phyloP scores from a whole-genome alignment of 1,284 basidiomycete species.

The Schizophyllum commune region DNA sequence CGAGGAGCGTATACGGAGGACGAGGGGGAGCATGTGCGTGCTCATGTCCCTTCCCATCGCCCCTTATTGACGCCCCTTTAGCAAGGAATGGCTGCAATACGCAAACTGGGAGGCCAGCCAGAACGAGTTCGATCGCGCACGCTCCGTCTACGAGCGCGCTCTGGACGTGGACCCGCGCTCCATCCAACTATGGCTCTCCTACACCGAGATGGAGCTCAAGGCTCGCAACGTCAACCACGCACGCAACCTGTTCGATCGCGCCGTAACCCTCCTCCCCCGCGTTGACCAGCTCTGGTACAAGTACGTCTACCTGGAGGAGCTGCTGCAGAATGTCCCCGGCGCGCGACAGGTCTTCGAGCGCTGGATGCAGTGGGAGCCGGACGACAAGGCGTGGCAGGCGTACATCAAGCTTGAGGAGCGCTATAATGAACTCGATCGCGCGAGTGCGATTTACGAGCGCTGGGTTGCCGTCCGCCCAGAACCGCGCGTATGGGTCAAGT shows the following conservation, averaged over 20 bases:
- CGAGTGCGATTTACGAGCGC: slow-evolving; percentile 89
- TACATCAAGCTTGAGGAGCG: slow-evolving; percentile 97
- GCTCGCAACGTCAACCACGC: slow-evolving; percentile 95
- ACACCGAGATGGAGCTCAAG: slow-evolving; percentile 98
- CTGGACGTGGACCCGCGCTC: slow-evolving; percentile 91
- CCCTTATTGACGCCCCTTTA: slow-evolving; percentile 17
- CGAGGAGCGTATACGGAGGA: slow-evolving; percentile 90
- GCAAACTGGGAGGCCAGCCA: slow-evolving; percentile 93
- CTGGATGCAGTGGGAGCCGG: slow-evolving; percentile 99
- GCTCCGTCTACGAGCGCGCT: slow-evolving; percentile 95
- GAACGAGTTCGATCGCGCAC: slow-evolving; percentile 88
- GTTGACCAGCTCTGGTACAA: slow-evolving; percentile 98
- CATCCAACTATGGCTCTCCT: slow-evolving; percentile 89
- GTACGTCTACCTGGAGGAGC: slow-evolving; percentile 97
- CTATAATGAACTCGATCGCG: slow-evolving; percentile 88
- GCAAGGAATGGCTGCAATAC: slow-evolving; percentile 78
- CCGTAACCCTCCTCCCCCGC: slow-evolving; percentile 91
- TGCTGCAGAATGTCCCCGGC: slow-evolving; percentile 92
- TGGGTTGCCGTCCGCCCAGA: slow-evolving; percentile 93
- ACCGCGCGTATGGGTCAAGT: slow-evolving; percentile 94
- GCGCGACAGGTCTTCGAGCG: slow-evolving; percentile 97
- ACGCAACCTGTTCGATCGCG: slow-evolving; percentile 94
- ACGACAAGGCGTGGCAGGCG: slow-evolving; percentile 98
- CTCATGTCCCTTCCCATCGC: background rate
- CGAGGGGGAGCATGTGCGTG: slow-evolving; percentile 75